Evolutionary conservation across 805 yeast genomes (phyloP).

Genomic region (Ogataea glucozyma): DNA sequence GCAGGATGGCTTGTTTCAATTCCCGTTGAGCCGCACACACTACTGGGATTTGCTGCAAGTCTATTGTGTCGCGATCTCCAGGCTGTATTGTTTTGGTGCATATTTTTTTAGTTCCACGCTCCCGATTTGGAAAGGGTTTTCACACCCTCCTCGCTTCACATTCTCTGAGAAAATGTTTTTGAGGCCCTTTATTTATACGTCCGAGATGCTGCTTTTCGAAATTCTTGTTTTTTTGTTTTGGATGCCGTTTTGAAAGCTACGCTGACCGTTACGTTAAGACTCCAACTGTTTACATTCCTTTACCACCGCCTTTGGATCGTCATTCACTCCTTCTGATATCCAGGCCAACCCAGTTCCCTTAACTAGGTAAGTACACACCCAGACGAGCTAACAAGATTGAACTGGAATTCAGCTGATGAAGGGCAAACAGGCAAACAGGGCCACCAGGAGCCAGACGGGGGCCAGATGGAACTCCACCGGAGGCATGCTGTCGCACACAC

Average conservation of each 20-base stretch:
- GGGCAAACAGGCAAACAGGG: too few species aligned
- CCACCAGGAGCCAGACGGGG: too few species aligned
- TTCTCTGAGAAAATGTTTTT: neutral
- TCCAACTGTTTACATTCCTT: conserved; percentile 36
- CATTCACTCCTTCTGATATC: conserved; percentile 12
- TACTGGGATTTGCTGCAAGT: neutral
- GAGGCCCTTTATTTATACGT: conserved; percentile 3
- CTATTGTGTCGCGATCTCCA: neutral
- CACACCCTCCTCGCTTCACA: conserved; percentile 1
- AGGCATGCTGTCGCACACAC: too few species aligned
- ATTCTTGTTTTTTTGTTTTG: conserved; percentile 3
- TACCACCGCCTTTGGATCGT: conserved; percentile 1
- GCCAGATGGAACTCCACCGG: too few species aligned
- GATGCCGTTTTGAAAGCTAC: neutral
- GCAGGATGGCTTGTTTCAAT: conserved; percentile 6
- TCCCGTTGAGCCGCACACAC: neutral
- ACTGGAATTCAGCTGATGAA: too few species aligned
- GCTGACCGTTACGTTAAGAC: conserved; percentile 8
- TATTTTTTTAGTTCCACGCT: neutral
- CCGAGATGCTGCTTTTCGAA: neutral
- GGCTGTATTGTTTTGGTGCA: too few species aligned
- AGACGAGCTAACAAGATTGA: too few species aligned
- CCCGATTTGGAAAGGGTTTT: conserved; percentile 3
- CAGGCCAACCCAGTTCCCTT: conserved; percentile 12
- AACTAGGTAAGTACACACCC: conserved; percentile 12